These are phyloP conservation scores for Juglanconis juglandina DNA, from an alignment of 2,329 filamentous ascomycete genomes.

Conservation along the genomic window DNA sequence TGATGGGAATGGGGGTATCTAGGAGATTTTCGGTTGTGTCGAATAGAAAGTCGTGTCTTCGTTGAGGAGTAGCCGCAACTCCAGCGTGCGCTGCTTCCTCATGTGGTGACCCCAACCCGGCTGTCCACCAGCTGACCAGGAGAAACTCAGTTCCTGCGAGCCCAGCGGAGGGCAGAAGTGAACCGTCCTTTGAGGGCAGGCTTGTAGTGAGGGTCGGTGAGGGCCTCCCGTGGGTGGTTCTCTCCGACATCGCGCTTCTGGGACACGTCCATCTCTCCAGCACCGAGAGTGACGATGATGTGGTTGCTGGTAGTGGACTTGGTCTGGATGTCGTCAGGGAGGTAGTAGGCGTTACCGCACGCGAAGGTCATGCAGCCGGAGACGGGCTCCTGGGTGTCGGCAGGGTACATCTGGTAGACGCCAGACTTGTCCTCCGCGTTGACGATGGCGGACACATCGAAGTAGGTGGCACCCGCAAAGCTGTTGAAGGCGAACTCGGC, in stretches of 20 bases:
- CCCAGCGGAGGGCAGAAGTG: conserved; percentile 5
- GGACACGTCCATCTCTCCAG: conserved; percentile 25
- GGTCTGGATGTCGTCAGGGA: conserved; percentile 53
- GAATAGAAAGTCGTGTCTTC: conserved; percentile 18
- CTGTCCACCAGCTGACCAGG: background rate
- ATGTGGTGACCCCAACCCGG: background rate
- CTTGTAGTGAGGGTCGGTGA: conserved; percentile 14
- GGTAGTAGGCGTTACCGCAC: conserved; percentile 50
- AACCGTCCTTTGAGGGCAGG: conserved; percentile 7
- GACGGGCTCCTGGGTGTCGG: conserved; percentile 24
- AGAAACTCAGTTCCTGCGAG: conserved; percentile 1
- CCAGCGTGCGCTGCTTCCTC: conserved; percentile 15
- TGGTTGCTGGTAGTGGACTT: conserved; percentile 46
- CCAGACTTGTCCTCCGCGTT: conserved; percentile 37
- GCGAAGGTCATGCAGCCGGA: conserved; percentile 40
- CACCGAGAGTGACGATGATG: conserved; percentile 50
- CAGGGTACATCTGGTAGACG: conserved; percentile 38
- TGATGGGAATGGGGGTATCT: conserved; percentile 15
- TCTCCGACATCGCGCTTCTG: conserved; percentile 11
- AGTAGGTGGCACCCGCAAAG: conserved; percentile 35
- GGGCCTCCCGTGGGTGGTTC: conserved; percentile 16
- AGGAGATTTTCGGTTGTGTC: background rate
- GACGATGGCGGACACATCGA: conserved; percentile 45
- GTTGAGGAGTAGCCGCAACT: conserved; percentile 15
- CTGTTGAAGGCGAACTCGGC: conserved; percentile 35